phyloP scores from a whole-genome alignment of 768 basidiomycete species.

The Kondoa malvinella region DNA sequence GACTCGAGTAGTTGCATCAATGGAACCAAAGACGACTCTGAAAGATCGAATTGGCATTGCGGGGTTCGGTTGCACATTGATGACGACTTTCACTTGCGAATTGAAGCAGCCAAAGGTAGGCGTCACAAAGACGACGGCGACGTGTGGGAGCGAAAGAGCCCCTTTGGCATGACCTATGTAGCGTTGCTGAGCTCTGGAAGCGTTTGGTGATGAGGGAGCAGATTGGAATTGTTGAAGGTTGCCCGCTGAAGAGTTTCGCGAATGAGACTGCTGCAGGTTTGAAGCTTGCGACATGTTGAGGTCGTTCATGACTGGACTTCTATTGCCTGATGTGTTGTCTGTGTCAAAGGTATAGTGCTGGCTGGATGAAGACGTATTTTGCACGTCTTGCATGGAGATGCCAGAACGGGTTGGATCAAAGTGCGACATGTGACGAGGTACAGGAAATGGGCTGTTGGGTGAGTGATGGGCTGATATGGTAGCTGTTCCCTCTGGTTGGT shows the following conservation, averaged over 20 bases:
- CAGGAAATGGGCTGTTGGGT: not conserved
- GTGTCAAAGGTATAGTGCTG: not conserved
- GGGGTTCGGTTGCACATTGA: constrained; percentile 9
- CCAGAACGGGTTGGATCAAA: not conserved
- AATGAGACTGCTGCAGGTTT: not conserved
- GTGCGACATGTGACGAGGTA: not conserved
- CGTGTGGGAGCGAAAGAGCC: not conserved
- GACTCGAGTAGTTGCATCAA: constrained; percentile 14
- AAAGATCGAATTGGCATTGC: constrained; percentile 13
- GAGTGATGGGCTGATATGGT: not conserved
- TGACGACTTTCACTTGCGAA: constrained; percentile 8
- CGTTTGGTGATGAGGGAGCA: too few relatives aligned
- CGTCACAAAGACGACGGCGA: constrained; percentile 2
- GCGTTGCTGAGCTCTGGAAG: too few relatives aligned
- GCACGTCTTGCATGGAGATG: not conserved
- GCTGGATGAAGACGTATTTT: not conserved
- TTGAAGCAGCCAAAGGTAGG: constrained; percentile 5
- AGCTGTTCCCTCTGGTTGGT: not conserved
- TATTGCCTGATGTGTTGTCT: not conserved
- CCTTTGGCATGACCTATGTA: too few relatives aligned
- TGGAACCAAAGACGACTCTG: constrained; percentile 12
- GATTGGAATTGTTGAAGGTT: not conserved
- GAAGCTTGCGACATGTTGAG: not conserved
- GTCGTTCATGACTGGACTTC: not conserved
- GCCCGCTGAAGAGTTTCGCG: not conserved